A percentile compares a stretch with the other conserved stretches of the same genome.
Evolutionary conservation across 1,284 basidiomycete species (phyloP).

Genomic region (Ustilago lituana): DNA sequence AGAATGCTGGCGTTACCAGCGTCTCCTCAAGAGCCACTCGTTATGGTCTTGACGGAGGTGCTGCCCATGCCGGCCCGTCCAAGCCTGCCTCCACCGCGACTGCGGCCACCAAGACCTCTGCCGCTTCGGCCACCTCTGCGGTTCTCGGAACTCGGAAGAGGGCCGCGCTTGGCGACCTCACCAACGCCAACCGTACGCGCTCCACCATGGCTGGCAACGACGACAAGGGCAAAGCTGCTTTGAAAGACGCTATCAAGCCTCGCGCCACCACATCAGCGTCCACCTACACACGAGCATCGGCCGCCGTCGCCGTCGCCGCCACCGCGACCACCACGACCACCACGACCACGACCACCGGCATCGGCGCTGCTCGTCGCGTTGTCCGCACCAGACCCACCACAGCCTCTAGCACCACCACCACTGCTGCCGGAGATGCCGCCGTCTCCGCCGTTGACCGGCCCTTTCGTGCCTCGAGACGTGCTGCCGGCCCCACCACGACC

Average conservation of each 20-base stretch:
- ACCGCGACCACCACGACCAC: conserved; percentile 10
- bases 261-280: conserved; percentile 35
- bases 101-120: conserved; percentile 31
- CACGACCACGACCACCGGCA: conserved; percentile 32
- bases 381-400: conserved; percentile 40
- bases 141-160: conserved; percentile 64
- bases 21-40: conserved; percentile 30
- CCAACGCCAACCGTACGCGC: conserved; percentile 59
- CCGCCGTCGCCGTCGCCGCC: conserved; percentile 5
- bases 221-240: conserved; percentile 48
- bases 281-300: conserved; percentile 27
- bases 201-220: conserved; percentile 28
- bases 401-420: conserved; percentile 22
- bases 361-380: conserved; percentile 47
- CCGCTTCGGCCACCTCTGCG: conserved; percentile 27
- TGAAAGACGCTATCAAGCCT: conserved; percentile 47
- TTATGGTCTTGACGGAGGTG: conserved; percentile 27
- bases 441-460: conserved; percentile 29
- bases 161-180: conserved; percentile 64
- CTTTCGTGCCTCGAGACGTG: conserved; percentile 39
- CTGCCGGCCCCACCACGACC: conserved; percentile 29
- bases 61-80: conserved; percentile 47
- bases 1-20: conserved; percentile 37
- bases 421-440: conserved; percentile 16
- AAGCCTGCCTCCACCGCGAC: conserved; percentile 40